A percentile compares a stretch with the other conserved stretches of the same genome.
Evolutionary conservation across 805 yeast genomes (phyloP).

Genomic region (Ogataea populi-albae): DNA sequence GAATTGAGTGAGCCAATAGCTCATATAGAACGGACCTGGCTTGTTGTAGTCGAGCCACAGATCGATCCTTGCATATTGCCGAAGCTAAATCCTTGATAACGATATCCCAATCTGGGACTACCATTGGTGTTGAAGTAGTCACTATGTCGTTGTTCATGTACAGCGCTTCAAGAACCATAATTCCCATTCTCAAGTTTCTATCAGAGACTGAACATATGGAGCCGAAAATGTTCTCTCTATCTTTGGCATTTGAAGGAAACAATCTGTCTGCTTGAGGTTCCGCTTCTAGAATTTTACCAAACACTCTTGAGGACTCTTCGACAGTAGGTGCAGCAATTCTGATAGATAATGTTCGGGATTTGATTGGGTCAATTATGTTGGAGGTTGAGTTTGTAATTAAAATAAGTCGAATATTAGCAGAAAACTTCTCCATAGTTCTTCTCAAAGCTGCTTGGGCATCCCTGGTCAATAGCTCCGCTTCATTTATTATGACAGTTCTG

Average conservation of each 20-base stretch:
- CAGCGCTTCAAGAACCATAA: conserved; percentile 80
- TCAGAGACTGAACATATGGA: conserved; percentile 54
- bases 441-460: conserved; percentile 96
- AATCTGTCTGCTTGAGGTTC: conserved; percentile 43
- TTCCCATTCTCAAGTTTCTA: conserved; percentile 74
- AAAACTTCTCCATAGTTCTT: conserved; percentile 94
- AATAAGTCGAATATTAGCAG: conserved; percentile 79
- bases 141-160: conserved; percentile 63
- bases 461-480: conserved; percentile 83
- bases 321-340: conserved; percentile 79
- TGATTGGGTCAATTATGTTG: conserved; percentile 89
- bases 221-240: conserved; percentile 37
- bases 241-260: conserved; percentile 36
- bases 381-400: conserved; percentile 87
- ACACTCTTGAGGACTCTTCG: conserved; percentile 54
- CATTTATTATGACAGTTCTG: conserved; percentile 83
- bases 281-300: conserved; percentile 51
- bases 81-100: conserved; percentile 66
- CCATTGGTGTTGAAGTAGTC: conserved; percentile 45
- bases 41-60: conserved; percentile 59
- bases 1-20: conserved; percentile 88
- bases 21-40: conserved; percentile 75
- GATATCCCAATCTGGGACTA: conserved; percentile 87
- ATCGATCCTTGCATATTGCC: conserved; percentile 56
- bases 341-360: conserved; percentile 86